These are phyloP conservation scores for Panicum hallii DNA, from an alignment of 202 grass and related monocot species.

Conservation along the genomic window DNA sequence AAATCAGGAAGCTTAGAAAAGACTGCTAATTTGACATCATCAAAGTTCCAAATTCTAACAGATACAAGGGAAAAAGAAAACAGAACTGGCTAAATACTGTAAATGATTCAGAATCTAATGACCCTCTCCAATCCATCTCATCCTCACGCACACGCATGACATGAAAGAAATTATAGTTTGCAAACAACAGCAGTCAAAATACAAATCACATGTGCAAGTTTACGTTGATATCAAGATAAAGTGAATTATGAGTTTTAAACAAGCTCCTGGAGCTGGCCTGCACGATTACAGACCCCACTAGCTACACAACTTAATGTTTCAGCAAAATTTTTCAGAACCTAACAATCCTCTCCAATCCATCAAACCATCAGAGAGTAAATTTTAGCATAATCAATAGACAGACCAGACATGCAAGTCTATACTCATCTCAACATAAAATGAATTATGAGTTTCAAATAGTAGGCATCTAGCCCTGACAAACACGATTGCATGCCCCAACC, in stretches of 20 bases:
- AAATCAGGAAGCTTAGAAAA: background rate
- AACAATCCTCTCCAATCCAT: constrained; percentile 17
- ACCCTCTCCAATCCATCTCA: constrained; percentile 8
- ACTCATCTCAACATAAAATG: constrained; percentile 9
- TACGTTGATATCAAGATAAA: constrained; percentile 22
- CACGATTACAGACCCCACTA: background rate
- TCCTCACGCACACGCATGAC: background rate
- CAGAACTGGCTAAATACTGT: constrained; percentile 11
- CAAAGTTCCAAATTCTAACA: background rate
- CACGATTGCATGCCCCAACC: background rate
- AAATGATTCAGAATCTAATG: background rate
- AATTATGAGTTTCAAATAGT: constrained; percentile 16
- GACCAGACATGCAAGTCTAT: constrained; percentile 15
- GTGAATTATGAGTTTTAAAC: constrained; percentile 13
- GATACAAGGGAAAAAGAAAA: background rate
- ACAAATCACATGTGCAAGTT: constrained; percentile 11
- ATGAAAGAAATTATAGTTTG: constrained; percentile 19
- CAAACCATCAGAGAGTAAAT: constrained; percentile 7
- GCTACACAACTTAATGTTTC: background rate
- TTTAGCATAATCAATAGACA: background rate
- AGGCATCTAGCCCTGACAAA: background rate
- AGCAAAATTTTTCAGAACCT: background rate
- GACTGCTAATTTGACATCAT: background rate
- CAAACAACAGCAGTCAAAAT: constrained; percentile 15
- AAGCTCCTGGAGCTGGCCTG: background rate